phyloP scores from a whole-genome alignment of 225 moss, liverwort and hornwort genomes.

The Thuidium tamariscinum region DNA sequence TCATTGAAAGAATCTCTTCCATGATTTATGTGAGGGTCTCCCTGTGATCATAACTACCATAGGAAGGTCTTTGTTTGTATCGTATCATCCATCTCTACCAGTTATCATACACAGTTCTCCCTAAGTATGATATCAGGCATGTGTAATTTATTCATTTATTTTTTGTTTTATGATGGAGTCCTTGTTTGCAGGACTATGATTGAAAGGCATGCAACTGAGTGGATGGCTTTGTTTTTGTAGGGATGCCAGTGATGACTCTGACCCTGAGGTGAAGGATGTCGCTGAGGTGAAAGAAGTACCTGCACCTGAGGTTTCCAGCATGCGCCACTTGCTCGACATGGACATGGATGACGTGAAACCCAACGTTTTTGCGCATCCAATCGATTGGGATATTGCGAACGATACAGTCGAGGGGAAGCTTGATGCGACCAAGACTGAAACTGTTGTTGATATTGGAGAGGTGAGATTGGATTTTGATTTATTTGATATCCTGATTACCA shows the following conservation, averaged over 20 bases:
- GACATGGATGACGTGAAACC: conserved; percentile 42
- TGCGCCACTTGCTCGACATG: conserved; percentile 46
- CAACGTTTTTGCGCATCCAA: background rate
- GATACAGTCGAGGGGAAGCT: conserved; percentile 28
- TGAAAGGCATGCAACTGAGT: background rate
- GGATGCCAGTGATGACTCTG: conserved; percentile 35
- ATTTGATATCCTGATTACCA: background rate
- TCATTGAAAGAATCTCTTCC: background rate
- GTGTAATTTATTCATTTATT: no score
- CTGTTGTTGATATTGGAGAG: conserved; percentile 4
- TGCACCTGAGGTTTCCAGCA: background rate
- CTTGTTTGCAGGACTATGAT: background rate
- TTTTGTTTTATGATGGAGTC: background rate
- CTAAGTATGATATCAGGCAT: background rate
- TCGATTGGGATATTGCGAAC: conserved; percentile 19
- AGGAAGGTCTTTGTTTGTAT: background rate
- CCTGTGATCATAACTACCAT: background rate
- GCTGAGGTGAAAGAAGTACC: conserved; percentile 30
- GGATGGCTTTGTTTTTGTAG: background rate
- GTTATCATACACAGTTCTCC: background rate
- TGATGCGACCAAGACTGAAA: background rate
- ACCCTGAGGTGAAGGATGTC: conserved; percentile 35
- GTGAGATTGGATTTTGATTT: background rate
- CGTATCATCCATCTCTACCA: background rate
- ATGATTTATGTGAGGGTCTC: background rate